These are phyloP conservation scores for Leonotis leonurus DNA, from an alignment of 257 asterid species.

Conservation along the genomic window DNA sequence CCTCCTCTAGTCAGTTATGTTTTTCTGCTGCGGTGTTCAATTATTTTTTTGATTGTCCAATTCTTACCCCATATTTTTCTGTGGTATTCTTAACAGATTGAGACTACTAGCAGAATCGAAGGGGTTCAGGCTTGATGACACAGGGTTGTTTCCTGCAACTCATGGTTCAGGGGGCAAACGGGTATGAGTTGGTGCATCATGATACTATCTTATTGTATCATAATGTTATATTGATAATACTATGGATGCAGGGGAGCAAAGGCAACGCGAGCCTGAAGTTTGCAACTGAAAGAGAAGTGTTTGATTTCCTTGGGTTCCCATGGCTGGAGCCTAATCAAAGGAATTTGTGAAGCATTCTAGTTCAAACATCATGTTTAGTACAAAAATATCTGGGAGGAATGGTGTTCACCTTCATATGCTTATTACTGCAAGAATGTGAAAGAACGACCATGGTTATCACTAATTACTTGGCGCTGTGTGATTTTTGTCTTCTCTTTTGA, in stretches of 20 bases:
- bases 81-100: slow-evolving; percentile 36
- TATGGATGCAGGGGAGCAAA: slow-evolving; percentile 69
- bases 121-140: slow-evolving; percentile 49
- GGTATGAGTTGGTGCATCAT: slow-evolving; percentile 44
- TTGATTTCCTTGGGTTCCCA: slow-evolving; percentile 84
- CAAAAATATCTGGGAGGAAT: too few species aligned
- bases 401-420: too few species aligned
- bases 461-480: too few species aligned
- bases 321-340: slow-evolving; percentile 78
- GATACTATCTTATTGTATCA: background rate
- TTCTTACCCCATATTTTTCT: too few species aligned
- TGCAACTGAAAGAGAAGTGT: slow-evolving; percentile 72
- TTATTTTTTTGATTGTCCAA: background rate
- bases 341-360: too few species aligned
- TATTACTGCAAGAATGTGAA: too few species aligned
- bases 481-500: too few species aligned
- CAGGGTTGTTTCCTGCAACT: slow-evolving; percentile 50
- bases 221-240: background rate
- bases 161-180: slow-evolving; percentile 43
- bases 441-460: too few species aligned
- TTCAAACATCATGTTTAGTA: too few species aligned
- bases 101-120: slow-evolving; percentile 73
- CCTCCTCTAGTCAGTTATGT: too few species aligned
- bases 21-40: too few species aligned
- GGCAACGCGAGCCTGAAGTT: slow-evolving; percentile 83